Base-by-base conservation (phyloP, 2,329 filamentous ascomycete genomes). In the Apiospora pterosperma region DNA sequence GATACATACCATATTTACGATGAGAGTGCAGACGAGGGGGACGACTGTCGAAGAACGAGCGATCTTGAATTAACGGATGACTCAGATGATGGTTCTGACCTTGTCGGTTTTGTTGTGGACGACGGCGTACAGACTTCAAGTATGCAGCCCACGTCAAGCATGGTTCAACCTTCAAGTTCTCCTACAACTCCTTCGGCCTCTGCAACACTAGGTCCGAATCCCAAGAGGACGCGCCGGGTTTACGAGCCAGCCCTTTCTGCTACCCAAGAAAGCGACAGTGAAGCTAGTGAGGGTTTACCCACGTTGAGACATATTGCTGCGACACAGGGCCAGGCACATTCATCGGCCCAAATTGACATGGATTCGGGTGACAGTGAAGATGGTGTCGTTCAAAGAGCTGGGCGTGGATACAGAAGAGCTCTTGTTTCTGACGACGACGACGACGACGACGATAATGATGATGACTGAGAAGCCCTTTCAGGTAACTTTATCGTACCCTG, bases 21-120 rank as follows among this genome's bases (percentile, higher is more conserved):
- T 59, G 74, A 76, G 64, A 76, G 74, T 59, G 74, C 74, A 10
- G 74, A 76, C 65, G 72, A 76, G 66, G 71, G 75, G 21, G 70
- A 73, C 61, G 72, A 77, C 66, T 78, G 76, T 61, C 70, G 73
- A 5, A 71, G 74, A 61, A 76, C 74, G 5, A 76, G 75, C 62
- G 76, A 78, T 63, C 64, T 78, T 7, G 76, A 78, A 48, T 64
- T 76, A 14, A 75, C 76, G 55, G 73, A 77, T 38, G 76, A 78
- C 48, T 77, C 72, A 3, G 74, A 76, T 60, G 67, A 68, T 61
- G 74, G 74, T 21, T 71, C 69, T 3, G 74, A 76, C 62, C 70
- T 76, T 3, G 73, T 66, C 16, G 73, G 55, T n/a, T 76, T 76
- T 63, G 67, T 76, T 23, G 74, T 76, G 7, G 74, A 69, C 34